Base-by-base conservation (phyloP, 78 protist species). In the Dictyostelium purpureum region DNA sequence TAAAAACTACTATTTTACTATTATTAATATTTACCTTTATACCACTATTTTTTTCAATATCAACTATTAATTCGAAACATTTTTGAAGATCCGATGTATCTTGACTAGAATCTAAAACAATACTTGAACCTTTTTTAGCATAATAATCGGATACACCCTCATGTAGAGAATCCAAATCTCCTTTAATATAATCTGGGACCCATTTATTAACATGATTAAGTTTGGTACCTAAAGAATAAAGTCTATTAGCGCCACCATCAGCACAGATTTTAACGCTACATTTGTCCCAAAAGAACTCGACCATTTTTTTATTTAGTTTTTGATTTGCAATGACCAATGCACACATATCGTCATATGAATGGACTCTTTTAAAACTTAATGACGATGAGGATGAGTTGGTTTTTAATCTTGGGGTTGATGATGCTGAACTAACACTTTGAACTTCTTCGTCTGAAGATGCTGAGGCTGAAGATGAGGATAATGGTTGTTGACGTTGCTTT, bases 161-260 rank as follows among this genome's bases (percentile, higher is more conserved):
- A 37, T 83, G 57, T 4, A 83, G 40, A 3, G 81, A 73, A 45
- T 83, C 91, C 9, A 51, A 73, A 83, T 83, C 91, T 1, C 91
- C 91, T 57, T 83, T 83, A 19, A 83, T 83, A 71, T 57, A 83
- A 37, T 83, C 69, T 38, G 91, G 91, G n/a, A 83, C 45, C 35
- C 37, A 59, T 49, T 61, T 49, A 21, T 70, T 63, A n/a, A 70
- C 7, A 11, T 19, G 26, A 14, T 83, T 43, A 24, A 33, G 28
- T n/a, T 70, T 21, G 43, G 65, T 31, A 45, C 38, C 43, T 2
- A 42, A 66, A 37, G 47, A 47, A 52, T 37, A 66, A 19, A 83
- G n/a, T 83, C 61, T 70, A 59, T 83, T 83, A 16, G 91, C 91
- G 5, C 91, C 91, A 42, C 91, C 91, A 59, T 83, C 91, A 3